Evolutionary conservation across 345 rosid genomes (phyloP), one percentile per base, ranked within the genome.

Genomic region (Euphorbia pulcherrima): DNA sequence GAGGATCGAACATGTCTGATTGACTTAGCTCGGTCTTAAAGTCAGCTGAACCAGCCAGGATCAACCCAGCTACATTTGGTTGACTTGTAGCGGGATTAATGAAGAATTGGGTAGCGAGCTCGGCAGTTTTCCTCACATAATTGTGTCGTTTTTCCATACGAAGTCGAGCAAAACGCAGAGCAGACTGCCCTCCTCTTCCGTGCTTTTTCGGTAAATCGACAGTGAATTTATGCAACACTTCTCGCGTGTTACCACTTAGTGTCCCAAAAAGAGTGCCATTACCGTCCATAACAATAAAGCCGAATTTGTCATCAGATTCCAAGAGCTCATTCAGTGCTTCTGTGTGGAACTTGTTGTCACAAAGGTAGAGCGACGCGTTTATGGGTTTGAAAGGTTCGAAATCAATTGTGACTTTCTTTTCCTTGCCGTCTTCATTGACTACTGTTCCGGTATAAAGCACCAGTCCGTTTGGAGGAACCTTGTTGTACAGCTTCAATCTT

Each of bases 171-270:
- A 82, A 79, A 18, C 80, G 74, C 60, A 77, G 58, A 44, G 80
- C 82, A n/a, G 86, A 77, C 60, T 79, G 83, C 52, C 82, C 83
- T 67, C 81, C 83, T 77, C 83, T 77, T n/a, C 81, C 81, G 16
- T 79, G 81, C 58, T 82, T 82, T 74, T 69, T 82, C 11, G 81
- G 83, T 23, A 82, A 78, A 64, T 82, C 81, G 62, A 79, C 79
- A 30, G 74, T 59, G 62, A 79, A 82, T 62, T 79, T 82, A 64
- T 77, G 74, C 29, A 82, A 68, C 64, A 77, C 72, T 76, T 82
- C 78, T 8, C 78, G 63, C 5, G 75, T 82, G 54, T 75, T 76
- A 24, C 83, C 85, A 26, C 76, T 74, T 26, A 77, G 24, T 9
- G 83, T 79, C 46, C 81, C 86, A 72, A 82, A 70, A 23, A 79